Conservation (phyloP, 805 yeast species). For the Citeromyces nyonsensis region DNA sequence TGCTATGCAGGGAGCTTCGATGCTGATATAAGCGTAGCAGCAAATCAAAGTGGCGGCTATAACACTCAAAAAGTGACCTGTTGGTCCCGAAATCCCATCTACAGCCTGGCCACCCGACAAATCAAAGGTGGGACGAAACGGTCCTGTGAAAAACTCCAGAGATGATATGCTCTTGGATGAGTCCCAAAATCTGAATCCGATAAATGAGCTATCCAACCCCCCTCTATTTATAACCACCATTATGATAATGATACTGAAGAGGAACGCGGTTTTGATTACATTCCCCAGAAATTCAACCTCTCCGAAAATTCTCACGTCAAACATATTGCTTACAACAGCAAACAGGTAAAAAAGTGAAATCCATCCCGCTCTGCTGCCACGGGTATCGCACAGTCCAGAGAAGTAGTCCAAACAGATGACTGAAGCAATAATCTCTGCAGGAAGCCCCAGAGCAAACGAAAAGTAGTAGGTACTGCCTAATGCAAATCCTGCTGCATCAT, state of each 20-base stretch:
- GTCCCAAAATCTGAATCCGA: conserved; percentile 52
- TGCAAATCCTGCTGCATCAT: conserved; percentile 48
- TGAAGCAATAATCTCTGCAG: conserved; percentile 60
- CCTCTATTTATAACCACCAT: conserved; percentile 2
- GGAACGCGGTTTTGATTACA: conserved; percentile 1
- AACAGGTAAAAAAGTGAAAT: conserved; percentile 30
- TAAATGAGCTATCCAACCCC: conserved; percentile 11
- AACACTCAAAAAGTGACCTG: not conserved
- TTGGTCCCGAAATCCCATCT: not conserved
- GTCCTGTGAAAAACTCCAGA: conserved; percentile 31
- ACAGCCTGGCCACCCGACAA: conserved; percentile 15
- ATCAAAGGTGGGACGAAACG: conserved; percentile 49
- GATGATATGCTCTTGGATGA: conserved; percentile 23
- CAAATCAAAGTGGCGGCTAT: conserved; percentile 24
- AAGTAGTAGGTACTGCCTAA: conserved; percentile 51
- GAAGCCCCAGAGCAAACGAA: conserved; percentile 46
- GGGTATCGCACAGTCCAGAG: conserved; percentile 25
- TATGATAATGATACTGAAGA: conserved; percentile 1
- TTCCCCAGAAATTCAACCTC: conserved; percentile 1
- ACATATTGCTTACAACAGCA: conserved; percentile 26
- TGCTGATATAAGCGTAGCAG: conserved; percentile 43
- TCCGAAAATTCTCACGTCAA: conserved; percentile 36
- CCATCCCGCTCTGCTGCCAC: conserved; percentile 39
- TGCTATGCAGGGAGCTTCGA: conserved; percentile 39
- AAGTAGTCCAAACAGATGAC: conserved; percentile 48